phyloP scores from a whole-genome alignment of 2,329 filamentous ascomycete species.

The Penicillium thymicola region DNA sequence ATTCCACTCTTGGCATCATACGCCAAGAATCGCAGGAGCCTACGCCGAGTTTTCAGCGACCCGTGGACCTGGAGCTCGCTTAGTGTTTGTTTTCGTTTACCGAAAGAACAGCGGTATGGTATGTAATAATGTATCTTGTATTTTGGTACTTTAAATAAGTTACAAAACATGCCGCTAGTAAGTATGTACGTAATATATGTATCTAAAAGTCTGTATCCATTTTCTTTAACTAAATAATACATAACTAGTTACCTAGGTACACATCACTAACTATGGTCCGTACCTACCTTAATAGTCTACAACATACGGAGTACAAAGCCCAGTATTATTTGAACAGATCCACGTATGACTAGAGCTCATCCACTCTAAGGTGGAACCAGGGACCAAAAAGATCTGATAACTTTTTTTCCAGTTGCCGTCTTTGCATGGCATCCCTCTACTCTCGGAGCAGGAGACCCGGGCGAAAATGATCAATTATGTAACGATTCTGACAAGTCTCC shows the following conservation, averaged over 20 bases:
- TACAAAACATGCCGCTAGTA: not conserved
- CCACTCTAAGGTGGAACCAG: not conserved
- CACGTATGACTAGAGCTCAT: not conserved
- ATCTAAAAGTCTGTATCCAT: not conserved
- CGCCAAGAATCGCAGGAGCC: not conserved
- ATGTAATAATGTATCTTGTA: not conserved
- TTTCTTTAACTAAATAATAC: no score
- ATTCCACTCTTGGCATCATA: not conserved
- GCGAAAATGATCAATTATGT: no score
- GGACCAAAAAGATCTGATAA: slow-evolving; percentile 8
- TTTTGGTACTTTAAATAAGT: not conserved
- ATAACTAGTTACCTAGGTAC: no score
- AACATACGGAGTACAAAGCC: not conserved
- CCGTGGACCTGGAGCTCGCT: not conserved
- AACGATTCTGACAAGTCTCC: no score
- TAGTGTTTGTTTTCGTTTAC: not conserved
- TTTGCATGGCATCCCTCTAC: not conserved
- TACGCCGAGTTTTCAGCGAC: not conserved
- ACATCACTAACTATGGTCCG: not conserved
- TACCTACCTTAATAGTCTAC: not conserved
- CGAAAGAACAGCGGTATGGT: not conserved
- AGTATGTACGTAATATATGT: not conserved
- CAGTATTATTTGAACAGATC: not conserved
- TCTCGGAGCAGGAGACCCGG: no score
- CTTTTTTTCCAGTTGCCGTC: not conserved